Evolutionary conservation across 257 asterid genomes (phyloP).

Genomic region (Forsythia viridissima): DNA sequence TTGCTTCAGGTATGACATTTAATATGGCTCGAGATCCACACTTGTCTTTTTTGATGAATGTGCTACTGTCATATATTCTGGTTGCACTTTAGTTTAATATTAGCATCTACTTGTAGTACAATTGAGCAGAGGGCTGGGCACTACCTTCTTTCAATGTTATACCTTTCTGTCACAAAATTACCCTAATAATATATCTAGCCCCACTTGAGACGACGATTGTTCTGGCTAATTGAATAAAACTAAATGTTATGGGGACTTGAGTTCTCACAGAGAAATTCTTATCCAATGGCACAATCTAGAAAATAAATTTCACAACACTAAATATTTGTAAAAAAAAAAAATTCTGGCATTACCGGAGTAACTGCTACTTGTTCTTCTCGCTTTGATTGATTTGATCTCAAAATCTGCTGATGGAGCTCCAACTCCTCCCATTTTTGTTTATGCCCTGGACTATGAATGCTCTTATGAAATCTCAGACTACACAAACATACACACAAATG

Average conservation of each 20-base stretch:
- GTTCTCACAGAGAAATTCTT: background rate
- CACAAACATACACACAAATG: no score
- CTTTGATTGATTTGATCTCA: background rate
- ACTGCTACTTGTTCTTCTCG: background rate
- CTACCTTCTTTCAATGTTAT: background rate
- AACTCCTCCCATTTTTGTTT: conserved; percentile 2
- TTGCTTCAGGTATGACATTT: conserved; percentile 75
- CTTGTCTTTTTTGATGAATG: conserved; percentile 18
- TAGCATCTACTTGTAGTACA: background rate
- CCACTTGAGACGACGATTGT: background rate
- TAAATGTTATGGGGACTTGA: background rate
- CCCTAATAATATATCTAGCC: background rate
- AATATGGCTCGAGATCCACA: conserved; percentile 11
- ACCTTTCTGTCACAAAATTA: background rate
- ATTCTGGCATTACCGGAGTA: conserved; percentile 1
- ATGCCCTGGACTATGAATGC: conserved; percentile 11
- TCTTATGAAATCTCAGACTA: background rate
- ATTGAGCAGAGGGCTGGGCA: background rate
- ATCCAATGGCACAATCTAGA: background rate
- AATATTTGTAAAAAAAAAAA: background rate
- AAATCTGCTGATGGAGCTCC: background rate
- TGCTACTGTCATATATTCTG: conserved; percentile 1
- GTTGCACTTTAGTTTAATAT: background rate
- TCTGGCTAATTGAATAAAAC: conserved; percentile 3
- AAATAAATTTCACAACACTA: background rate